Evolutionary conservation across 257 asterid genomes (phyloP), one percentile per base, ranked within the genome.

Genomic region (Henckelia pumila): DNA sequence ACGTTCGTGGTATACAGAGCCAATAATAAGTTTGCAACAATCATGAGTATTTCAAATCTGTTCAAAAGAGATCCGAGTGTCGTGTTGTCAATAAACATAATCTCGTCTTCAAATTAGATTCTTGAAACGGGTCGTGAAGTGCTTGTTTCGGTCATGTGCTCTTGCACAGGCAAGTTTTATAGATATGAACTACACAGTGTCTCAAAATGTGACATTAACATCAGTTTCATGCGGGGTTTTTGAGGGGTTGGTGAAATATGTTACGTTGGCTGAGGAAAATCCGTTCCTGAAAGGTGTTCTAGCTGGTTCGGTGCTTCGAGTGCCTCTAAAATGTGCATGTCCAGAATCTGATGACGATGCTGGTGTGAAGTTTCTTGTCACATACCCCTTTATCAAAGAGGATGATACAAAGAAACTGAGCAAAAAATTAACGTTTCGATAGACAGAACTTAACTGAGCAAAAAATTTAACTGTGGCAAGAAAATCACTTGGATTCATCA

Each of bases 251-350:
- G 83, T 80, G 21, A 90, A 90, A 66, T 66, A 83, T 13, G 25
- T 68, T 8, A 64, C 83, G 0, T 20, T 88, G 50, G n/a, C 56
- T 7, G 82, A 77, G 33, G 81, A 68, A 11, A 84, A 82, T 61
- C 64, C n/a, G 0, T 17, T 10, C 2, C 17, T 52, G 24, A 26
- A 60, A 6, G 35, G 47, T 19, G 68, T 83, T 25, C 58, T 11
- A 24, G 73, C 67, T 8, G 90, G 89, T 29, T 64, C 82, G 7
- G 2, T 49, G 16, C 32, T 87, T 58, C 65, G 22, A 1, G 82
- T 85, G 21, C 95, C 95, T 5, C 32, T 85, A 64, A 90, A 79
- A 72, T 90, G 95, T 20, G 88, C 97, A 22, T 90, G 95, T 62
- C 93, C 89, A 14, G 52, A 44, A 14, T 14, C 52, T 52, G 84